Percentiles rank a stretch among this genome's conserved stretches.
Evolutionary conservation across 148 eudicot genomes (phyloP).

Genomic region (Simmondsia chinensis): DNA sequence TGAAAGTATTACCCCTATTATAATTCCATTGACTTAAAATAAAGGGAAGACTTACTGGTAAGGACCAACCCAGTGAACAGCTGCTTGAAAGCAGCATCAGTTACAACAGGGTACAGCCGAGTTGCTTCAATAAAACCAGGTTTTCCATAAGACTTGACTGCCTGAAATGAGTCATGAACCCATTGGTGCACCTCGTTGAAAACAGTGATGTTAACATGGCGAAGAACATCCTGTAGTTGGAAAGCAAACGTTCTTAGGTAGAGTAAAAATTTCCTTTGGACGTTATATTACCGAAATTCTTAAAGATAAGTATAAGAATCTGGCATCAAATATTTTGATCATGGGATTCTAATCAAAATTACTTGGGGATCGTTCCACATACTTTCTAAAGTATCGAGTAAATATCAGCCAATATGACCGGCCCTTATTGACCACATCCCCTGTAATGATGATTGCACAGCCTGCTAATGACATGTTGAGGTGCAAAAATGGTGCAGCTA

Average conservation of each 20-base stretch:
- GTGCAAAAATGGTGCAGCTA: too few relatives aligned
- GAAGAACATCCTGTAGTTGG: constrained; percentile 57
- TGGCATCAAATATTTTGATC: too few relatives aligned
- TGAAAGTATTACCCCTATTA: not conserved
- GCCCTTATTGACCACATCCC: too few relatives aligned
- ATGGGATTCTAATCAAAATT: too few relatives aligned
- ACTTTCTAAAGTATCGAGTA: too few relatives aligned
- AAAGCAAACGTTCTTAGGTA: not conserved
- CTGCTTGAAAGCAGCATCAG: constrained; percentile 37
- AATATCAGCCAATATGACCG: too few relatives aligned
- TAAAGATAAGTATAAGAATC: too few relatives aligned
- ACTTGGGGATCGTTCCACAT: too few relatives aligned
- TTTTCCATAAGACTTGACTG: constrained; percentile 34
- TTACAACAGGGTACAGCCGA: constrained; percentile 40
- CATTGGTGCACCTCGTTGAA: constrained; percentile 52
- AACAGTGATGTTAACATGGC: constrained; percentile 39
- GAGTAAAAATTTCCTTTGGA: not conserved
- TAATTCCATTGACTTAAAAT: not conserved
- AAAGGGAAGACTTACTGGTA: constrained; percentile 49
- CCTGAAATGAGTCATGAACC: constrained; percentile 49
- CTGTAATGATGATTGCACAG: too few relatives aligned
- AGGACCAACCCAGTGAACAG: constrained; percentile 58
- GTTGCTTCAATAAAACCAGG: constrained; percentile 32
- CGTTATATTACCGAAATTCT: not conserved
- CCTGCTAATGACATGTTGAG: too few relatives aligned